phyloP scores from a whole-genome alignment of 768 basidiomycete species.

The Postia placenta region DNA sequence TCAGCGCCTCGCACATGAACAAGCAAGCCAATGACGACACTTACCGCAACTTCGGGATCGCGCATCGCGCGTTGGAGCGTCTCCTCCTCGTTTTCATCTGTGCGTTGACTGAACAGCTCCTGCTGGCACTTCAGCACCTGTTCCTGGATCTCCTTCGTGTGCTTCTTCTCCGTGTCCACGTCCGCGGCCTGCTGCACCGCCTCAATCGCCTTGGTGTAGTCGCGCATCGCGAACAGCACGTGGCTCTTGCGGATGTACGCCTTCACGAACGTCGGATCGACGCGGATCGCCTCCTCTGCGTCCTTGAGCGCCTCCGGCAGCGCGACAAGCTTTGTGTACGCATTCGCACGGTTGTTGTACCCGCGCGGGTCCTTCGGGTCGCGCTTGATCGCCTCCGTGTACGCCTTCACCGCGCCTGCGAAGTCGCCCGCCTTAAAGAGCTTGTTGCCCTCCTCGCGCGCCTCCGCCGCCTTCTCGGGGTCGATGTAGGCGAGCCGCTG shows the following conservation, averaged over 20 bases:
- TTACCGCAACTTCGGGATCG: conserved; percentile 90
- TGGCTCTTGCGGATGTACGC: conserved; percentile 92
- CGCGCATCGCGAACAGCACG: conserved; percentile 86
- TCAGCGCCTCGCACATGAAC: too few species aligned
- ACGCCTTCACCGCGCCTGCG: conserved; percentile 84
- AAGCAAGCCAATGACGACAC: conserved; percentile 25
- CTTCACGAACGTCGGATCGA: conserved; percentile 89
- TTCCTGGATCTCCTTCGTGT: conserved; percentile 75
- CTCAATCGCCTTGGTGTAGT: conserved; percentile 82
- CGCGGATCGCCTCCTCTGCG: conserved; percentile 86
- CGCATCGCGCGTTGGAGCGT: conserved; percentile 92
- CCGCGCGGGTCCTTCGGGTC: conserved; percentile 85
- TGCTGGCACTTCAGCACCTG: conserved; percentile 77
- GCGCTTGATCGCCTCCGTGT: conserved; percentile 95
- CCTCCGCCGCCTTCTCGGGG: conserved; percentile 71
- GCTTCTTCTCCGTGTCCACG: conserved; percentile 75
- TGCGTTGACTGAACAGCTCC: conserved; percentile 72
- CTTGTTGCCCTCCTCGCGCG: conserved; percentile 88
- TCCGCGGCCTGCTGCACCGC: conserved; percentile 73
- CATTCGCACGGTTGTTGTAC: conserved; percentile 98
- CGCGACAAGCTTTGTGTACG: conserved; percentile 92
- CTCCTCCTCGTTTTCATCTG: conserved; percentile 87
- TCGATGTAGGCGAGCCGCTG: conserved; percentile 85
- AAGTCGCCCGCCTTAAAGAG: conserved; percentile 93
- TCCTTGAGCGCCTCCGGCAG: conserved; percentile 96